Evolutionary conservation across 164 flowering plant species (phyloP).

Genomic region (Cinnamomum micranthum): DNA sequence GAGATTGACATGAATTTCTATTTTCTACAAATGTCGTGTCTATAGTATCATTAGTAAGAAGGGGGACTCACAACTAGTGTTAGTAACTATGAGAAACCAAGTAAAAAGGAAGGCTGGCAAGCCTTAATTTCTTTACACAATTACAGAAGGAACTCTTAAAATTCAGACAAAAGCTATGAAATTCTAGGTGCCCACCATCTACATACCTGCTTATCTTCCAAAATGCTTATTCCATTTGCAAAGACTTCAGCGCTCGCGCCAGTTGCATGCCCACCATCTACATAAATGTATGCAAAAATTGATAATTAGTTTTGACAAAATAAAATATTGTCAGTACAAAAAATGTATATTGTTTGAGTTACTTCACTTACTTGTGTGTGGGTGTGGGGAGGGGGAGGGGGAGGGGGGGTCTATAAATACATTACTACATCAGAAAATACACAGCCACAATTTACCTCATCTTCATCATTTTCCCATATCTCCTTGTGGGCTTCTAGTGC

Average conservation of each 20-base stretch:
- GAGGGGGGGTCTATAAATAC: too few species aligned
- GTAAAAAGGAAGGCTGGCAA: background rate
- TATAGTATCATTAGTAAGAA: too few species aligned
- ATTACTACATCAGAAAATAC: background rate
- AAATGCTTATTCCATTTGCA: slow-evolving; percentile 33
- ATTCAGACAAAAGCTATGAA: background rate
- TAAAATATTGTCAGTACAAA: too few species aligned
- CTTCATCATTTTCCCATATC: background rate
- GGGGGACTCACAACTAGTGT: background rate
- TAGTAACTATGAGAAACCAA: background rate
- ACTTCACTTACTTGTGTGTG: too few species aligned
- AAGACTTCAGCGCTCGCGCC: slow-evolving; percentile 41
- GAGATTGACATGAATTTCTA: background rate
- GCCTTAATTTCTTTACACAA: background rate
- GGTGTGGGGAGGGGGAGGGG: too few species aligned
- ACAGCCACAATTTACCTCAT: background rate
- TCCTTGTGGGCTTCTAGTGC: slow-evolving; percentile 6
- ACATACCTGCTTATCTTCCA: slow-evolving; percentile 75
- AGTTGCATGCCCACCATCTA: slow-evolving; percentile 39
- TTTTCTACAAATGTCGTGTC: too few species aligned
- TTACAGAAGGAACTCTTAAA: background rate
- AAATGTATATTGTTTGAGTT: background rate
- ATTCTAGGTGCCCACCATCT: background rate
- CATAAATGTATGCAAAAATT: slow-evolving; percentile 8
- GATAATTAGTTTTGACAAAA: background rate